Conservation (phyloP, 1,284 basidiomycete genomes). For the Bjerkandera adusta region DNA sequence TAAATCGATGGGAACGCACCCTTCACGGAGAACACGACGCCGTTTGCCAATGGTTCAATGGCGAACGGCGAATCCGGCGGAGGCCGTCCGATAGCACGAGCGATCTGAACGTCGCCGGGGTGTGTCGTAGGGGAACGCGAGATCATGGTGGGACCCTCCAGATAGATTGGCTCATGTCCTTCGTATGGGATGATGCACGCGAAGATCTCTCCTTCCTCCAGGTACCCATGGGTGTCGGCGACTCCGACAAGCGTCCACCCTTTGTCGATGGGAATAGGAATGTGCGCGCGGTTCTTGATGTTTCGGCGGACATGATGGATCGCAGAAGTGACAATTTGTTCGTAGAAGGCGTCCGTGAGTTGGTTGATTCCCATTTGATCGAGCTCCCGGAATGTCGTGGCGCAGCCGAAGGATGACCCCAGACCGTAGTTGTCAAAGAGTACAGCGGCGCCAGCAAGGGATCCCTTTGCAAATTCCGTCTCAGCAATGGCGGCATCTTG, state of each 20-base stretch:
- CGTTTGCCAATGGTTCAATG: slow-evolving; percentile 48
- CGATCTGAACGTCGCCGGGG: slow-evolving; percentile 66
- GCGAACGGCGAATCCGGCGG: slow-evolving; percentile 47
- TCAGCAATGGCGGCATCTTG: slow-evolving; percentile 49
- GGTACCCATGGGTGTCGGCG: slow-evolving; percentile 62
- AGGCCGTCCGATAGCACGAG: slow-evolving; percentile 54
- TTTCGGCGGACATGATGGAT: slow-evolving; percentile 31
- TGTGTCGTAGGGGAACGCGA: slow-evolving; percentile 66
- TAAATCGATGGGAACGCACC: slow-evolving; percentile 30
- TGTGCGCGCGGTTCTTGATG: slow-evolving; percentile 69
- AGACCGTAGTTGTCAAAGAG: slow-evolving; percentile 42
- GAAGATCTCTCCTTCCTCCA: slow-evolving; percentile 55
- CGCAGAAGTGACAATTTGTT: slow-evolving; percentile 37
- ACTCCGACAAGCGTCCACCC: slow-evolving; percentile 69
- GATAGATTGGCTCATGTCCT: slow-evolving; percentile 35
- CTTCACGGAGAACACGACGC: slow-evolving; percentile 54
- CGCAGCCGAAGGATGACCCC: slow-evolving; percentile 34
- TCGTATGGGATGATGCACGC: slow-evolving; percentile 39
- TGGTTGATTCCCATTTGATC: slow-evolving; percentile 29
- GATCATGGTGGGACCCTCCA: slow-evolving; percentile 56
- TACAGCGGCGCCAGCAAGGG: slow-evolving; percentile 39
- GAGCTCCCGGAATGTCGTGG: slow-evolving; percentile 33
- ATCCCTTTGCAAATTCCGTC: slow-evolving; percentile 33
- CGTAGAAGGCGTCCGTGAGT: slow-evolving; percentile 51
- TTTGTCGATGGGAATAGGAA: slow-evolving; percentile 65